These are phyloP conservation scores for Myxozyma melibiosi DNA, from an alignment of 805 yeast genomes.

Conservation along the genomic window DNA sequence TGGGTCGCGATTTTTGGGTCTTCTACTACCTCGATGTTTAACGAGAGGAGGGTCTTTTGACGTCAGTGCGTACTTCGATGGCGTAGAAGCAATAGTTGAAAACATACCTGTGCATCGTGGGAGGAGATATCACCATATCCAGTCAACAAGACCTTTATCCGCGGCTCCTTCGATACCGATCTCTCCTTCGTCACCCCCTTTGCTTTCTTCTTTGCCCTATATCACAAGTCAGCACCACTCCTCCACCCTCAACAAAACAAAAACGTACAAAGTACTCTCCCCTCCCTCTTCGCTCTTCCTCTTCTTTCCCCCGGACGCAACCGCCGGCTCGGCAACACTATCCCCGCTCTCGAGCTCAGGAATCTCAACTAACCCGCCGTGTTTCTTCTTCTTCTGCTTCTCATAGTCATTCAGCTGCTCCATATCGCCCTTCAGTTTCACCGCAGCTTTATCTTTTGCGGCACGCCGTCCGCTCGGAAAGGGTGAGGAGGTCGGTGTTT, in stretches of 20 bases:
- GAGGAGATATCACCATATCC: constrained; percentile 28
- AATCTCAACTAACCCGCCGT: constrained; percentile 31
- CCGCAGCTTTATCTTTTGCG: constrained; percentile 69
- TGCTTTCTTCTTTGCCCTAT: constrained; percentile 38
- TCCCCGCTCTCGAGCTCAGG: constrained; percentile 13
- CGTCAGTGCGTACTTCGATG: too few species aligned
- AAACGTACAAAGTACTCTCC: not conserved
- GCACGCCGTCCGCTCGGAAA: constrained; percentile 35
- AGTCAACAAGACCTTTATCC: constrained; percentile 28
- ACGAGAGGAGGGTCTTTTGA: constrained; percentile 42
- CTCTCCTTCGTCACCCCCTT: constrained; percentile 38
- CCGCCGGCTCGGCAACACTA: not conserved
- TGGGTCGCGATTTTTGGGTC: constrained; percentile 47
- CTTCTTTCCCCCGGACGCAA: constrained; percentile 11
- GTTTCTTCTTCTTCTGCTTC: constrained; percentile 52
- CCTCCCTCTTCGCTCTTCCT: constrained; percentile 6
- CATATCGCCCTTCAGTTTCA: constrained; percentile 67
- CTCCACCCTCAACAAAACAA: not conserved
- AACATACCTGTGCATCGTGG: constrained; percentile 13
- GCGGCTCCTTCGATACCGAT: constrained; percentile 8
- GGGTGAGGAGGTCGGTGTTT: not conserved
- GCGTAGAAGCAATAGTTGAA: not conserved
- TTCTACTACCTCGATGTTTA: constrained; percentile 59
- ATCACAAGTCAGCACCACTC: not conserved
- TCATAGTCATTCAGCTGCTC: constrained; percentile 67